Base-by-base conservation (phyloP, 164 flowering plant species). In the Magnolia sinica region DNA sequence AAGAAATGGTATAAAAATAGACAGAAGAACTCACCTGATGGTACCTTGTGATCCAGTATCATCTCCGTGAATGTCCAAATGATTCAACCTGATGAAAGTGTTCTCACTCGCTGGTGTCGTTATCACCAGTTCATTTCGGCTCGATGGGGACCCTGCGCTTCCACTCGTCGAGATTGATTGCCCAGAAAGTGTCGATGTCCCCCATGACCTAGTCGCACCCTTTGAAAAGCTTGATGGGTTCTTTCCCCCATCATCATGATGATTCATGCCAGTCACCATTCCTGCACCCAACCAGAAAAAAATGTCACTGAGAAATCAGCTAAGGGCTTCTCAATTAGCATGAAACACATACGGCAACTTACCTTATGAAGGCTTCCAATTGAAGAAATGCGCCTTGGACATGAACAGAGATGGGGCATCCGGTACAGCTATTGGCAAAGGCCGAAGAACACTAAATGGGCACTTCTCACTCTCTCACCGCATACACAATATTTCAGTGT, bases 131-230 rank as follows among this genome's bases (percentile, higher is more conserved):
- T 89, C 93, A 78, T 91, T 87, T 52, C 89, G 84, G 76, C 89
- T 91, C 1, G 95, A 88, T 0, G 98, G 99, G 7, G 98, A 96
- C 64, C 98, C 98, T 0, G 87, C 85, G 65, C 98, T 94, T 51
- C 98, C 91, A 73, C 99, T 94, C 4, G 96, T 94, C 0, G 99
- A 96, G 45, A 94, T 86, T 1, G 99, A 96, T 80, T 94, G 97
- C 7, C 91, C 95, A 0, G 97, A 91, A 16, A 78, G 71, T 5
- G 91, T 76, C 14, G 68, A 82, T 45, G 87, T 82, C 24, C 91
- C 90, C 91, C 93, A 86, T n/a, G 94, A 87, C 85, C 92, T 76
- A 8, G 86, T 72, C 52, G 79, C 84, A 70, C 85, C 88, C 71
- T 82, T 83, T 8, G 88, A 77, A 64, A 77, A 59, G 63, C 81